A percentile compares a stretch with the other conserved stretches of the same genome.
Evolutionary conservation across 192 early-diverging fungal genomes (phyloP).

Genomic region (Dimargaris cristalligena): DNA sequence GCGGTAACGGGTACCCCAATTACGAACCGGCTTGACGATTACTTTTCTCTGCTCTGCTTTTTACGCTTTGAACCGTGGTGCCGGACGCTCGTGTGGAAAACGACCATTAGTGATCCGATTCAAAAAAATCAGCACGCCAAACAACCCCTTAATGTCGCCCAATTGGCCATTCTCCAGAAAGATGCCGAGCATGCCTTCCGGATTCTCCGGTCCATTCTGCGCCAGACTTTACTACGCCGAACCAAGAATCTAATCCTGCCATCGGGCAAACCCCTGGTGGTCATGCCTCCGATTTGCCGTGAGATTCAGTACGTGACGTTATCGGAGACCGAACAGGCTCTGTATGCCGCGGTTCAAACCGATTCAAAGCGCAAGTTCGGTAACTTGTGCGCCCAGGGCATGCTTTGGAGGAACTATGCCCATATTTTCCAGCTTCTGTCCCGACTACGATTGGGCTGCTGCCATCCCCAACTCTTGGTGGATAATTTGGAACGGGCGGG

Average conservation of each 20-base stretch:
- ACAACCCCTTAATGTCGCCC: background rate
- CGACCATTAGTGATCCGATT: slow-evolving; percentile 60
- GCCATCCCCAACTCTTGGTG: slow-evolving; percentile 39
- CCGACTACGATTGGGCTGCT: slow-evolving; percentile 51
- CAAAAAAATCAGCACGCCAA: slow-evolving; percentile 30
- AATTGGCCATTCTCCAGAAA: slow-evolving; percentile 15
- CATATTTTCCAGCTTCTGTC: slow-evolving; percentile 43
- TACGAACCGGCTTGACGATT: slow-evolving; percentile 67
- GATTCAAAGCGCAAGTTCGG: slow-evolving; percentile 47
- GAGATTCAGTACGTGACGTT: slow-evolving; percentile 45
- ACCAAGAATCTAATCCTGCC: slow-evolving; percentile 63
- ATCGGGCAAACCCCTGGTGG: slow-evolving; percentile 63
- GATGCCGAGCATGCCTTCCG: slow-evolving; percentile 18
- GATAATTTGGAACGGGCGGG: slow-evolving; percentile 11
- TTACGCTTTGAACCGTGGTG: slow-evolving; percentile 52
- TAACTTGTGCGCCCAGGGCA: slow-evolving; percentile 38
- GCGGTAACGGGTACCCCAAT: slow-evolving; percentile 90
- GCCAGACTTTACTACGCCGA: slow-evolving; percentile 59
- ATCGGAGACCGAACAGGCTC: slow-evolving; percentile 41
- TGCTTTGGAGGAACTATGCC: slow-evolving; percentile 48
- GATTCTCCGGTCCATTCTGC: slow-evolving; percentile 49
- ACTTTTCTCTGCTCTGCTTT: slow-evolving; percentile 73
- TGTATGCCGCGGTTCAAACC: slow-evolving; percentile 48
- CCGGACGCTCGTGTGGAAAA: slow-evolving; percentile 56
- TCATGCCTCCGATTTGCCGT: slow-evolving; percentile 46